phyloP scores from a whole-genome alignment of 139 green algal species.

The Nannochloris sp. region DNA sequence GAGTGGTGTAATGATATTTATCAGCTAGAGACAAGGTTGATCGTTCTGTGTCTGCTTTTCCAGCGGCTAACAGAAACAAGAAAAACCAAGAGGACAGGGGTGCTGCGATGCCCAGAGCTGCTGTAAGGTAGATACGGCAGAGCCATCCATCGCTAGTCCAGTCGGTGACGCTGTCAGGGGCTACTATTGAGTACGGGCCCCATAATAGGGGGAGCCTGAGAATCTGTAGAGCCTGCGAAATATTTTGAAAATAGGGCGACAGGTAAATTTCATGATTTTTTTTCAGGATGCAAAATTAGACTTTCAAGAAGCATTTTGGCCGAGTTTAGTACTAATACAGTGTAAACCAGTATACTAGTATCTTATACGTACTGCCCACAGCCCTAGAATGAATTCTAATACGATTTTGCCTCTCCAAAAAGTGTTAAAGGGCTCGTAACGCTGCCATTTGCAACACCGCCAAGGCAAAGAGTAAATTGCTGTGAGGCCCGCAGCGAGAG shows the following conservation, averaged over 20 bases:
- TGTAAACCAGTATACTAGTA: neutral
- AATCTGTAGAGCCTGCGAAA: constrained; percentile 4
- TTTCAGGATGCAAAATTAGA: too few relatives aligned
- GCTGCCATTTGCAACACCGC: neutral
- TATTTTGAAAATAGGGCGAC: neutral
- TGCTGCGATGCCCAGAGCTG: constrained; percentile 9
- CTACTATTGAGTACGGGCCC: constrained; percentile 16
- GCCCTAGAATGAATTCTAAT: neutral
- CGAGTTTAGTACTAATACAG: too few relatives aligned
- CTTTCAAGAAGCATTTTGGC: too few relatives aligned
- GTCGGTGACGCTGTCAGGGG: neutral
- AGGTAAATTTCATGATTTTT: neutral
- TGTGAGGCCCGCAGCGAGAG: neutral
- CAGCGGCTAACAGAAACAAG: constrained; percentile 18
- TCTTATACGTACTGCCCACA: neutral
- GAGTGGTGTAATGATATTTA: too few relatives aligned
- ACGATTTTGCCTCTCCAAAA: neutral
- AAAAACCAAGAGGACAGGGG: constrained; percentile 5
- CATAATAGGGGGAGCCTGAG: constrained; percentile 23
- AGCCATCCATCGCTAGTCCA: constrained; percentile 24
- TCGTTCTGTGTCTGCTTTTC: neutral
- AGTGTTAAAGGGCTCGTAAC: too few relatives aligned
- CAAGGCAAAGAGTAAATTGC: neutral
- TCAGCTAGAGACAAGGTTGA: too few relatives aligned
- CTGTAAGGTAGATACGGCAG: constrained; percentile 25